A percentile compares a stretch with the other conserved stretches of the same genome.
phyloP scores from a whole-genome alignment of 345 rosid species.

The Excoecaria agallocha region DNA sequence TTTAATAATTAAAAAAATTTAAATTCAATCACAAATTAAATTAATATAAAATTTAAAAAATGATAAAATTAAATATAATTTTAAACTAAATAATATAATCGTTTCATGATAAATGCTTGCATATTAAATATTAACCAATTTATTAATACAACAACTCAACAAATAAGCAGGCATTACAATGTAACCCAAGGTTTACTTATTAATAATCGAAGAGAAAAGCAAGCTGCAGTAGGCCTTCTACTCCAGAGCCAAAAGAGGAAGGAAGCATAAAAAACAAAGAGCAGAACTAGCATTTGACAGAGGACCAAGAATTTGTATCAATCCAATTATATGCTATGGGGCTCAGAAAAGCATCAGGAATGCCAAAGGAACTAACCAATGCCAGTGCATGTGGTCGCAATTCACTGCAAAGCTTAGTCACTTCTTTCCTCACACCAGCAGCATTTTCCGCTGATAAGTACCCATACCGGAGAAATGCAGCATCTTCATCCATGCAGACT shows the following conservation, averaged over 20 bases:
- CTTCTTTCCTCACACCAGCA: constrained; percentile 64
- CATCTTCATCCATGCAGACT: constrained; percentile 70
- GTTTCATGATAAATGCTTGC: no score
- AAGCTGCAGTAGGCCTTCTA: background rate
- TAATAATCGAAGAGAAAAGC: background rate
- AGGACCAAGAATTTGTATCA: constrained; percentile 77
- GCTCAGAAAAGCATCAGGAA: constrained; percentile 73
- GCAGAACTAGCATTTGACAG: constrained; percentile 33
- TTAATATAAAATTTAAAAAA: no score
- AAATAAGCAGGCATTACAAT: background rate
- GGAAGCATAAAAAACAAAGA: background rate
- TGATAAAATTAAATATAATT: no score
- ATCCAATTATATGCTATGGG: constrained; percentile 92
- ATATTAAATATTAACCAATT: no score
- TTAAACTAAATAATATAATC: no score
- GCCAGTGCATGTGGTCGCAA: constrained; percentile 78
- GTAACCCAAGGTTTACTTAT: background rate
- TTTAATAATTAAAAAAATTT: no score
- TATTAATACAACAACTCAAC: background rate
- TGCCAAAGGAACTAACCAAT: constrained; percentile 68
- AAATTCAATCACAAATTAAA: no score
- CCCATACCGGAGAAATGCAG: constrained; percentile 65
- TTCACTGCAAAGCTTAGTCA: constrained; percentile 62
- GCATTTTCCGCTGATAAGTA: constrained; percentile 59
- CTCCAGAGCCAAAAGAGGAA: background rate